phyloP scores from a whole-genome alignment of 257 asterid species.

The Nicotiana undulata region DNA sequence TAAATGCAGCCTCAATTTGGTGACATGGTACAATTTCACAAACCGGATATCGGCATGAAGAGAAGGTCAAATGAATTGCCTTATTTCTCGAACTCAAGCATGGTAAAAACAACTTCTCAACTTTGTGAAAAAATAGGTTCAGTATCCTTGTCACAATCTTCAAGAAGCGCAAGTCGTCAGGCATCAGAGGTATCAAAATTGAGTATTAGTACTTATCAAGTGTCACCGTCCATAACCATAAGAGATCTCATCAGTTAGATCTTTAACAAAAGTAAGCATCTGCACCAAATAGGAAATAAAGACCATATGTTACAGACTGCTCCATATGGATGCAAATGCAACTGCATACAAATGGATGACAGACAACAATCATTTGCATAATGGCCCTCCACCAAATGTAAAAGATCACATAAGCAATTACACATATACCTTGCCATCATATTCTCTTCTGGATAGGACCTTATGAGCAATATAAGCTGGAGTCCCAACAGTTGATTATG shows the following conservation, averaged over 20 bases:
- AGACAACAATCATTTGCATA: not conserved
- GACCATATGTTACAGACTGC: too few species aligned
- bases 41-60: conserved; percentile 51
- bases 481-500: conserved; percentile 84
- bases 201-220: too few species aligned
- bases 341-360: not conserved
- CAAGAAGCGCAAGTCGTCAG: too few species aligned
- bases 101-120: conserved; percentile 91
- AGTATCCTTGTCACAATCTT: too few species aligned
- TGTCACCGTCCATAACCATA: too few species aligned
- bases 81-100: conserved; percentile 73
- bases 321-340: not conserved
- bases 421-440: conserved; percentile 65
- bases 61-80: conserved; percentile 80
- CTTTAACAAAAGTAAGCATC: conserved; percentile 16
- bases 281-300: conserved; percentile 47
- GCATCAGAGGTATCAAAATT: too few species aligned
- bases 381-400: not conserved
- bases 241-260: too few species aligned
- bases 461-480: conserved; percentile 91
- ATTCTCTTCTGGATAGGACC: conserved; percentile 66
- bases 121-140: conserved; percentile 89
- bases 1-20: conserved; percentile 73
- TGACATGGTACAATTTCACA: conserved; percentile 91
- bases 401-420: not conserved